phyloP scores from a whole-genome alignment of 176 grass and related monocot genomes.

The Dactylis glomerata region DNA sequence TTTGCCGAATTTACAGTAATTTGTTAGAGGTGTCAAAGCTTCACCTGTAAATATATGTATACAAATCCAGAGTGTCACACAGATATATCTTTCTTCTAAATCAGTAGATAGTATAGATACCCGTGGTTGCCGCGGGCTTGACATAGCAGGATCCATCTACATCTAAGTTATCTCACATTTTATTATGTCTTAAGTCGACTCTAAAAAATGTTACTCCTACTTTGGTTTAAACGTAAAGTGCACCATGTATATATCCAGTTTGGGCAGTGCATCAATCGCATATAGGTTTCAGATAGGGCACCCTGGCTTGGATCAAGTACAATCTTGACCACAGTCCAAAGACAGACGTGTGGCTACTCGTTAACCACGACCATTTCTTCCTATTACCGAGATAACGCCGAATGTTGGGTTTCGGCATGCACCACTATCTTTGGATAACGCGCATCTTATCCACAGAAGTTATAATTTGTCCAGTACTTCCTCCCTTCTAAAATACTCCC shows the following conservation, averaged over 20 bases:
- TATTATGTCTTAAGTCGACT: too few species aligned
- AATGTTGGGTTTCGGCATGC: too few species aligned
- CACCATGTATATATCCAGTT: neutral
- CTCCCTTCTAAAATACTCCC: too few species aligned
- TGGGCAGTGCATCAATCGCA: neutral
- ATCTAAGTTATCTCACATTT: too few species aligned
- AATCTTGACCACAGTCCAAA: neutral
- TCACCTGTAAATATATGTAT: conserved; percentile 16
- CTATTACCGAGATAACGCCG: neutral
- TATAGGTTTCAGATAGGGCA: neutral
- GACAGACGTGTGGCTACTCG: neutral
- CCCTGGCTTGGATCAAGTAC: neutral
- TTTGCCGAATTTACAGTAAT: neutral
- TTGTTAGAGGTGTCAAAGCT: neutral
- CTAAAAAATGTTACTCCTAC: too few species aligned
- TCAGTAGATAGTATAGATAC: neutral
- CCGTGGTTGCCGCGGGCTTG: neutral
- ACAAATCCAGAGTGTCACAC: neutral
- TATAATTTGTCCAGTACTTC: neutral
- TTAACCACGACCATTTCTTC: neutral
- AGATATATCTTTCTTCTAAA: neutral
- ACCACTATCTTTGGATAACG: neutral
- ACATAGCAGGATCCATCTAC: neutral
- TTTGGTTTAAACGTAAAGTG: too few species aligned
- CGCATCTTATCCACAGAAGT: neutral